These are phyloP conservation scores for Lecanicillium sp. DNA, from an alignment of 2,329 filamentous ascomycete genomes.

Conservation along the genomic window DNA sequence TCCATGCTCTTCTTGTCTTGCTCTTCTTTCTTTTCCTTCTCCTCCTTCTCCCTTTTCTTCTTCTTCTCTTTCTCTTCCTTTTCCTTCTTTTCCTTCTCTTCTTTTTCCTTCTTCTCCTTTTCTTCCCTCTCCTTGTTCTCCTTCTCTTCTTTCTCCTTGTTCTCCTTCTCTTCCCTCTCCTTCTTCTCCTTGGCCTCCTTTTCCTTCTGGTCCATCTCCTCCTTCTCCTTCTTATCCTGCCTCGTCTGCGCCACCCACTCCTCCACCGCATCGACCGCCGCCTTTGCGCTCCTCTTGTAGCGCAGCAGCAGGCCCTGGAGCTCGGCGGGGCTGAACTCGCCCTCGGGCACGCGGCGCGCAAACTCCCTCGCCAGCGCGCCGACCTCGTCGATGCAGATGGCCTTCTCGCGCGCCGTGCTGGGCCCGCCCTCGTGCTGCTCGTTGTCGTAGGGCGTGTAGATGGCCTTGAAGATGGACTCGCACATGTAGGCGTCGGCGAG, in stretches of 20 bases:
- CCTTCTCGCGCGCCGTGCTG: slow-evolving; percentile 13
- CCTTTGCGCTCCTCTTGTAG: slow-evolving; percentile 47
- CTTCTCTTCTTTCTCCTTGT: slow-evolving; percentile 27
- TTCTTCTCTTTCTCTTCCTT: slow-evolving; percentile 18
- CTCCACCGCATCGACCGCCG: slow-evolving; percentile 40
- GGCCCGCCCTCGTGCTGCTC: slow-evolving; percentile 20
- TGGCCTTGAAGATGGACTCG: slow-evolving; percentile 50
- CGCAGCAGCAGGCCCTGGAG: slow-evolving; percentile 53
- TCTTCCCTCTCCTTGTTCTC: slow-evolving; percentile 25
- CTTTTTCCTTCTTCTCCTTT: slow-evolving; percentile 20
- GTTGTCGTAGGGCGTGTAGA: slow-evolving; percentile 47
- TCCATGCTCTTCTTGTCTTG: slow-evolving; percentile 1
- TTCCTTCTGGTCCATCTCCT: slow-evolving; percentile 37
- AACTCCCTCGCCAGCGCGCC: slow-evolving; percentile 43
- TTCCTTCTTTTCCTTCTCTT: slow-evolving; percentile 20
- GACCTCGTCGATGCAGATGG: slow-evolving; percentile 30
- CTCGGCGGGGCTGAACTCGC: slow-evolving; percentile 55
- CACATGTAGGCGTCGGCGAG: slow-evolving; percentile 48
- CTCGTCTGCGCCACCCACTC: slow-evolving; percentile 46
- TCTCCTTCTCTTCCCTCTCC: slow-evolving; percentile 27
- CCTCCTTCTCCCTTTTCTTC: slow-evolving; percentile 25
- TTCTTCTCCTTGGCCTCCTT: slow-evolving; percentile 32
- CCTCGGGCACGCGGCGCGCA: slow-evolving; percentile 42
- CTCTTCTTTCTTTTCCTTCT: slow-evolving; percentile 13
- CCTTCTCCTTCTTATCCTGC: slow-evolving; percentile 42